Conservation (phyloP, 768 basidiomycete genomes). For the Boletus rubropictus region DNA sequence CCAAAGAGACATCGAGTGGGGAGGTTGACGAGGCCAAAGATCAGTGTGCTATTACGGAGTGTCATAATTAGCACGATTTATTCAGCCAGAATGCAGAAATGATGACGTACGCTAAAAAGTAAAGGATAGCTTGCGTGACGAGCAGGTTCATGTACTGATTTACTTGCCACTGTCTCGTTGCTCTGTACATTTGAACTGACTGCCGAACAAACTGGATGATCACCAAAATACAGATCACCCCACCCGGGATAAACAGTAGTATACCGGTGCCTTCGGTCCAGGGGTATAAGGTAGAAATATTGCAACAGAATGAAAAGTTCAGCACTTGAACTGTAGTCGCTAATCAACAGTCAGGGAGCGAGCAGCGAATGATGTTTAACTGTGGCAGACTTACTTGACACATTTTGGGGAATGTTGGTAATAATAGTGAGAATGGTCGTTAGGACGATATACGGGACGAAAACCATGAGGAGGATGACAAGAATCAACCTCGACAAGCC, state of each 20-base stretch:
- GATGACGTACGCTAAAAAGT: neutral
- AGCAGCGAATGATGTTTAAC: neutral
- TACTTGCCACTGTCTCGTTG: neutral
- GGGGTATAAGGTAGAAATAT: neutral
- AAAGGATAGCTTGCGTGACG: neutral
- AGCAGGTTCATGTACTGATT: neutral
- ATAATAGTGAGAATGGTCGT: neutral
- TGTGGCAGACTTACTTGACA: neutral
- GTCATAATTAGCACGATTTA: neutral
- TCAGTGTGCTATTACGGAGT: neutral
- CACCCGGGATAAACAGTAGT: neutral
- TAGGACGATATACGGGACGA: neutral
- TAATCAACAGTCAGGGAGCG: neutral
- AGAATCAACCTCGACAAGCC: constrained; percentile 1
- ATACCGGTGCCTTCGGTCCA: neutral
- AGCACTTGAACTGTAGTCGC: neutral
- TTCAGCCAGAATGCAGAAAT: neutral
- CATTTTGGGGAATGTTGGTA: neutral
- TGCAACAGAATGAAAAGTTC: neutral
- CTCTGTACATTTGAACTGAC: constrained; percentile 1
- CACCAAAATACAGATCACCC: neutral
- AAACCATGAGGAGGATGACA: neutral
- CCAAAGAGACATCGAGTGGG: neutral
- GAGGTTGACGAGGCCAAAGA: neutral
- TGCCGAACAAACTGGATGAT: neutral